Evolutionary conservation across 2,329 filamentous ascomycete species (phyloP), one percentile per base, ranked within the genome.

Genomic region (Colletotrichum sp.): DNA sequence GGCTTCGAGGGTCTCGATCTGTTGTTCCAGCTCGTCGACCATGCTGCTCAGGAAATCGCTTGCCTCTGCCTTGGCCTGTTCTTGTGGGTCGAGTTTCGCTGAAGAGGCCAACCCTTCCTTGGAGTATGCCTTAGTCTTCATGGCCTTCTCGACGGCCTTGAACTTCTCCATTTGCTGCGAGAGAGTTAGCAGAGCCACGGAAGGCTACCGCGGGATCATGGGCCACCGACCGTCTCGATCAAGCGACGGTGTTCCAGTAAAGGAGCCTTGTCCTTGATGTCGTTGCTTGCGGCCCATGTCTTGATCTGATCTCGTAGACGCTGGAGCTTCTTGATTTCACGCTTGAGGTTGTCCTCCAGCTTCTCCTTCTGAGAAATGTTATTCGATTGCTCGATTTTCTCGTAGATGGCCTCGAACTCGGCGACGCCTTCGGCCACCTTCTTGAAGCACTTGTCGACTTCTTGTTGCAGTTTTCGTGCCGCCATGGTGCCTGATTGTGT

Each of bases 61-160:
- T 34, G 95, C 91, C 81, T 99, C 96, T 77, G 95, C 89, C 87
- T 98, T 98, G 84, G 98, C 96, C 85, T 98, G 95, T 85, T 99
- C 97, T 84, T 96, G 98, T n/a, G 97, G 97, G 87, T 99, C 97
- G 78, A 99, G 91, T 86, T 98, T 98, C 67, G 95, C 93, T 30
- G 96, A 95, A 68, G 96, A 95, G 78, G 95, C 97, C 79, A 99
- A 88, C 60, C 97, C 97, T 86, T 99, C 97, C 89, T 99, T 99
- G 77, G 97, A 99, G 87, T 98, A 99, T 77, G 97, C 97, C 86
- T 99, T 99, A 73, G 97, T 99, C 90, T 99, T 99, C 97, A 99
- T 99, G 82, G 98, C 97, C 89, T 99, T 99, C 86, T 99, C 97
- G 69, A 99, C 97, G n/a, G 96, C 96, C 89, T 99, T 99, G 92